Base-by-base conservation (phyloP, 352 stramenopile genomes). In the Thalassiosira exigua region DNA sequence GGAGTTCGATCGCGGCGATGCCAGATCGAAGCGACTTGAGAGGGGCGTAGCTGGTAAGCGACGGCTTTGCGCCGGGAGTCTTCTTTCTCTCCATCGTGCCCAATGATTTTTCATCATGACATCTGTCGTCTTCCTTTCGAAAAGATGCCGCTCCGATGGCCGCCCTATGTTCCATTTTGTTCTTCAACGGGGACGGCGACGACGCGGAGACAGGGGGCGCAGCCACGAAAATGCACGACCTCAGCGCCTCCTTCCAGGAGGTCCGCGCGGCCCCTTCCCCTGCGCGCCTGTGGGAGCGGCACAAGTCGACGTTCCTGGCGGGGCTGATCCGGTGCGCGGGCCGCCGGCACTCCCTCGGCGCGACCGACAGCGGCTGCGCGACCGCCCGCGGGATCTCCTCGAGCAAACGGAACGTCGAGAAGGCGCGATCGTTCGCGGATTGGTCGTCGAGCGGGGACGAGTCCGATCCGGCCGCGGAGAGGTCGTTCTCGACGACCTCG, bases 61-160 rank as follows among this genome's bases (percentile, higher is more conserved):
- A 44, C 7, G 7, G 36, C 36, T 14, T 44, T 44, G 36, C 7
- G 36, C 14, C 36, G 7, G 7, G 7, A 7, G 36, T 44, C 36
- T 7, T 44, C 7, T 44, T 44, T 44, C 36, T 44, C 36, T 14
- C 7, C 7, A 44, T 44, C 36, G 14, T 44, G 7, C 14, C 36
- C 36, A 44, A n/a, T n/a, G n/a, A n/a, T n/a, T n/a, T n/a, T n/a
- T 44, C 7, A 14, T 14, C 36, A 14, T 44, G 14, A 7, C 7
- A 44, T 14, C 36, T 44, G 7, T 44, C 36, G 36, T 44, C 36
- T 7, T 14, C 36, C 36, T n/a, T n/a, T n/a, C n/a, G n/a, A n/a
- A n/a, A n/a, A 44, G 87, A 91, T 64, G 71, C 78, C 59, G 78
- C 84, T 19, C 70, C 74, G 2, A 93, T 93, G 88, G 86, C 85